Conservation (phyloP, 805 yeast genomes). For the Cyberlindnera xylosilytica region DNA sequence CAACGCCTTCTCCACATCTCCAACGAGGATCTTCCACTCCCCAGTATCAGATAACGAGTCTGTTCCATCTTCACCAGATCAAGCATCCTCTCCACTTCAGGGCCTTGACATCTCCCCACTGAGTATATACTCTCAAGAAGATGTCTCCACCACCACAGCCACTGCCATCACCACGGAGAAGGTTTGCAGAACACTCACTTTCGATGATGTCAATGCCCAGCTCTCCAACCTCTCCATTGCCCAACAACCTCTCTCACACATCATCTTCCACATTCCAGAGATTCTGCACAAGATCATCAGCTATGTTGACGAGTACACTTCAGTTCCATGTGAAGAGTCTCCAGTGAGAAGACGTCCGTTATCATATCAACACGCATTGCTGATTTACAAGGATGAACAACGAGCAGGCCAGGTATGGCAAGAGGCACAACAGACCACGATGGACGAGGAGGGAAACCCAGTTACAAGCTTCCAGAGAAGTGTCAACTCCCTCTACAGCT, state of each 20-base stretch:
- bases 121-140: slow-evolving; percentile 2
- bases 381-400: slow-evolving; percentile 56
- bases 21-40: slow-evolving; percentile 10
- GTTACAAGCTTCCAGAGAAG: slow-evolving; percentile 7
- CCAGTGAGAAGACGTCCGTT: slow-evolving; percentile 68
- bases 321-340: slow-evolving; percentile 58
- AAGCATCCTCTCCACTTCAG: slow-evolving; percentile 1
- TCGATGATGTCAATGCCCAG: slow-evolving; percentile 11
- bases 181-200: slow-evolving; percentile 3
- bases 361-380: slow-evolving; percentile 63
- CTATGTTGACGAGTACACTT: slow-evolving; percentile 54
- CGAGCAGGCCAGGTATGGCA: slow-evolving; percentile 46
- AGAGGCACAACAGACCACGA: slow-evolving; percentile 21
- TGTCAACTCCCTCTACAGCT: slow-evolving; percentile 45
- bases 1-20: slow-evolving; percentile 17
- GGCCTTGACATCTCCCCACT: slow-evolving; percentile 5
- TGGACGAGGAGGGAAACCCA: slow-evolving; percentile 22
- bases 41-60: slow-evolving; percentile 18
- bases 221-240: slow-evolving; percentile 12
- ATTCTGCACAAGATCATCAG: slow-evolving; percentile 58
- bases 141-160: slow-evolving; percentile 3
- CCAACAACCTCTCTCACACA: slow-evolving; percentile 12
- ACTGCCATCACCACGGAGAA: neutral
- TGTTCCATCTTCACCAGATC: slow-evolving; percentile 8
- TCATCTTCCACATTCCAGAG: slow-evolving; percentile 73